phyloP scores from a whole-genome alignment of 2,329 filamentous ascomycete species.

The Fusarium armeniacum region DNA sequence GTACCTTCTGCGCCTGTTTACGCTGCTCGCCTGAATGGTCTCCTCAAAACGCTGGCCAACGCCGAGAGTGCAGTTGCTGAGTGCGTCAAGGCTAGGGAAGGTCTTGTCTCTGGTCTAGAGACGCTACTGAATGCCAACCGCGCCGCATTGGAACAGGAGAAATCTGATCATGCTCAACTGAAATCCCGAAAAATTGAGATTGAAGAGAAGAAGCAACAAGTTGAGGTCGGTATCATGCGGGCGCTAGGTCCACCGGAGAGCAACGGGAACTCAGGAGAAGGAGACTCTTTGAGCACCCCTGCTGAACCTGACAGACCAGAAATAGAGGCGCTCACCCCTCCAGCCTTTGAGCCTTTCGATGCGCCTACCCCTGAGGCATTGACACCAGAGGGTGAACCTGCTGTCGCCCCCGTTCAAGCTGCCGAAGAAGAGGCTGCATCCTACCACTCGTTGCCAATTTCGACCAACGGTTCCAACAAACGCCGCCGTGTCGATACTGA shows the following conservation, averaged over 20 bases:
- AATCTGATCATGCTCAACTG: slow-evolving; percentile 74
- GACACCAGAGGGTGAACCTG: slow-evolving; percentile 36
- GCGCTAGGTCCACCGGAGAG: slow-evolving; percentile 76
- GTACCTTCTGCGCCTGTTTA: slow-evolving; percentile 89
- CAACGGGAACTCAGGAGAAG: slow-evolving; percentile 62
- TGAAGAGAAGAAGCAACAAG: slow-evolving; percentile 86
- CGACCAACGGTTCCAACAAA: slow-evolving; percentile 69
- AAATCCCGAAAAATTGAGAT: slow-evolving; percentile 76
- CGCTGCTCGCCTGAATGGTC: slow-evolving; percentile 86
- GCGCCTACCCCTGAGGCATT: slow-evolving; percentile 38
- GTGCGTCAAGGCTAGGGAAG: slow-evolving; percentile 85
- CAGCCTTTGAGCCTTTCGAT: slow-evolving; percentile 54
- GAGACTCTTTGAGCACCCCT: slow-evolving; percentile 61
- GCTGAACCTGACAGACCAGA: slow-evolving; percentile 80
- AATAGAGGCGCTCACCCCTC: slow-evolving; percentile 90
- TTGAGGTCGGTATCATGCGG: slow-evolving; percentile 92
- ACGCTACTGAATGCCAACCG: slow-evolving; percentile 83
- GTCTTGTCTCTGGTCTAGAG: slow-evolving; percentile 84
- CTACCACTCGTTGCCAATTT: slow-evolving; percentile 65
- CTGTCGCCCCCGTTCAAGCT: slow-evolving; percentile 40
- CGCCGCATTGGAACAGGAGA: slow-evolving; percentile 76
- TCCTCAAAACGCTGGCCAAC: slow-evolving; percentile 89
- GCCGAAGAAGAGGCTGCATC: slow-evolving; percentile 60
- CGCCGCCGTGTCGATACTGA: slow-evolving; percentile 66
- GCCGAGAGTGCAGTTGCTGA: slow-evolving; percentile 92